Percentiles rank a stretch among this genome's conserved stretches.
These are phyloP conservation scores for Piromyces finnis DNA, from an alignment of 192 early-diverging fungal species.

Conservation along the genomic window DNA sequence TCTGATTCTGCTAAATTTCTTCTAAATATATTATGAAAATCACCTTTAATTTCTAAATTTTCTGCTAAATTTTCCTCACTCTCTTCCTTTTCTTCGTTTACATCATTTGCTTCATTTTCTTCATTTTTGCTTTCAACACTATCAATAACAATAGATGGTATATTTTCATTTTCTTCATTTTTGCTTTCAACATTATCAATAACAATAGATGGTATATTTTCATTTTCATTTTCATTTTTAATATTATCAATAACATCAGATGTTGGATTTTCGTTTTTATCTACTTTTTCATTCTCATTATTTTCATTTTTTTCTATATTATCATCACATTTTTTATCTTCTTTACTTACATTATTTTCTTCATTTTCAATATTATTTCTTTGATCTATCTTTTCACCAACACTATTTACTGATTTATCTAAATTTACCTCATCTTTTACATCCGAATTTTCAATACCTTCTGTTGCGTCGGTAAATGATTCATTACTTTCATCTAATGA, in stretches of 20 bases:
- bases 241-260: too few species aligned
- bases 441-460: too few species aligned
- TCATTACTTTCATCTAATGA: too few species aligned
- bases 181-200: not conserved
- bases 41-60: not conserved
- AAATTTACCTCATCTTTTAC: too few species aligned
- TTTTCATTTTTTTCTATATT: not conserved
- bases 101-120: not conserved
- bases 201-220: not conserved
- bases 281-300: not conserved
- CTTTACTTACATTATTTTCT: too few species aligned
- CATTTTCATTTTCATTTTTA: not conserved
- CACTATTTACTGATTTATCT: too few species aligned
- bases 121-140: not conserved
- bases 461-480: too few species aligned
- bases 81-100: not conserved
- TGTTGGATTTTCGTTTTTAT: not conserved
- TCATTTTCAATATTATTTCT: too few species aligned
- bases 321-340: not conserved
- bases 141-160: not conserved
- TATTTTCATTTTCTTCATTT: not conserved
- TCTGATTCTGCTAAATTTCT: not conserved
- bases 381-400: too few species aligned
- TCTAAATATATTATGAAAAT: not conserved
- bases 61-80: not conserved